Evolutionary conservation across 345 rosid genomes (phyloP).

Genomic region (Pistacia integerrima): DNA sequence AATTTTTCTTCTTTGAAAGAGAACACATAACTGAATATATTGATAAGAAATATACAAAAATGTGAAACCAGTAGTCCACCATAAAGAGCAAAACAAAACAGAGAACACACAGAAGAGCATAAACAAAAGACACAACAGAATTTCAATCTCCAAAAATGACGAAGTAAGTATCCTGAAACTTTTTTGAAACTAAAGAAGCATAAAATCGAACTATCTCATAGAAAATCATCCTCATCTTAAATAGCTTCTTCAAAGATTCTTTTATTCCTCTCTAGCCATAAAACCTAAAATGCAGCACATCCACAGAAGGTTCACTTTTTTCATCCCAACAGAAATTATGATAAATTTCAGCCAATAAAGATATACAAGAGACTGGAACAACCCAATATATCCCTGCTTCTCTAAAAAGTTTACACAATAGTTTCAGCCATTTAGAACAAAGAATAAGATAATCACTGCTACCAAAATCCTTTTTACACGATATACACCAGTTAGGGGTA

Average conservation of each 20-base stretch:
- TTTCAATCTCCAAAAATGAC: neutral
- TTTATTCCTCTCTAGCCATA: neutral
- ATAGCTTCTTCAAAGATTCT: neutral
- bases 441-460: neutral
- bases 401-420: neutral
- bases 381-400: neutral
- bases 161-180: neutral
- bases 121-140: neutral
- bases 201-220: neutral
- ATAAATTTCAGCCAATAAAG: neutral
- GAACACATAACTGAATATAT: no score
- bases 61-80: neutral
- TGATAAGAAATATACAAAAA: neutral
- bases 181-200: neutral
- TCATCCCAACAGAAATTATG: neutral
- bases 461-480: neutral
- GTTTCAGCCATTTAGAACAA: neutral
- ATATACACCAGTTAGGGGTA: neutral
- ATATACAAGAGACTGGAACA: neutral
- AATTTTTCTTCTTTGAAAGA: no score
- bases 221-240: neutral
- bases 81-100: neutral
- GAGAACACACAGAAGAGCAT: neutral
- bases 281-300: neutral
- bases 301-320: neutral